These are phyloP conservation scores for Pilobolus umbonatus DNA, from an alignment of 192 early-diverging fungal species.

Conservation along the genomic window DNA sequence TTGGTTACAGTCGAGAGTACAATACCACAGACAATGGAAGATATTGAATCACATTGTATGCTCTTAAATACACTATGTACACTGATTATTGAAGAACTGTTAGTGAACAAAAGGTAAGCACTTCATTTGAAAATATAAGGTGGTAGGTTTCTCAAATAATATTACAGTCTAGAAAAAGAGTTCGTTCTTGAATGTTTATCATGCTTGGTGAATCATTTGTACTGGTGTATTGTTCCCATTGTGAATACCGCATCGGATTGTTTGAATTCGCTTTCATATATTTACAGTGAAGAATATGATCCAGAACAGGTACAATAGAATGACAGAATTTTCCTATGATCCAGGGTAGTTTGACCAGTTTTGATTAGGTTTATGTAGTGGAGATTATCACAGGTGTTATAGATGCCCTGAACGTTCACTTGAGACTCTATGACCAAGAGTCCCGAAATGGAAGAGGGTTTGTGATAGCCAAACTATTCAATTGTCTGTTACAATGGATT, in stretches of 20 bases:
- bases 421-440: conserved; percentile 45
- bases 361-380: conserved; percentile 44
- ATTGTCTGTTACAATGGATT: conserved; percentile 72
- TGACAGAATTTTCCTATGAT: too few relatives aligned
- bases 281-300: conserved; percentile 47
- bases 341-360: too few relatives aligned
- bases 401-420: conserved; percentile 62
- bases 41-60: conserved; percentile 39
- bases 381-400: conserved; percentile 63
- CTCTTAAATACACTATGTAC: conserved; percentile 30
- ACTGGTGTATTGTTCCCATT: conserved; percentile 51
- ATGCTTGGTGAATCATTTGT: conserved; percentile 61
- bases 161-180: conserved; percentile 32
- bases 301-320: conserved; percentile 43
- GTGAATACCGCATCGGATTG: conserved; percentile 64
- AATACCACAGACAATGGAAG: conserved; percentile 12
- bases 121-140: not conserved
- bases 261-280: conserved; percentile 55
- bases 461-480: conserved; percentile 62
- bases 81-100: conserved; percentile 34
- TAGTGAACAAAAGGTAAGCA: conserved; percentile 20
- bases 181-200: conserved; percentile 59
- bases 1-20: conserved; percentile 20
- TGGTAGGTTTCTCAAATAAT: not conserved
- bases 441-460: conserved; percentile 37